These are phyloP conservation scores for Blastobotrys raffinosifermentans DNA, from an alignment of 1,139 yeast species.

Conservation along the genomic window DNA sequence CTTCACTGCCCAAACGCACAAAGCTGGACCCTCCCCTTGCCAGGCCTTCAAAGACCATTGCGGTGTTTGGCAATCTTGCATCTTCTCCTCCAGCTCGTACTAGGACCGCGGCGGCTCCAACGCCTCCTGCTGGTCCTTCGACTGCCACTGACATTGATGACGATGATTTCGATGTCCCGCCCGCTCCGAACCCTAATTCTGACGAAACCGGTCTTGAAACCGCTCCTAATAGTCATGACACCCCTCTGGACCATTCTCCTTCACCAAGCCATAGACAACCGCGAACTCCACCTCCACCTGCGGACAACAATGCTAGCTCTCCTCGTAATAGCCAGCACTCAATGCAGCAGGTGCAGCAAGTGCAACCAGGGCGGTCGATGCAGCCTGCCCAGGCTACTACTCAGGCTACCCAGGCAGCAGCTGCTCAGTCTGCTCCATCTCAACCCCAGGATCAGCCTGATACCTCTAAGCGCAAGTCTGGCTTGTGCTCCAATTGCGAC, in stretches of 20 bases:
- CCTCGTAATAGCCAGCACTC: slow-evolving; percentile 4
- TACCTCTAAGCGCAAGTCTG: neutral
- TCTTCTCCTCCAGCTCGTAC: neutral
- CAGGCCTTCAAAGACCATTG: neutral
- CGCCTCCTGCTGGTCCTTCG: no score
- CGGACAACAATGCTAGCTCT: neutral
- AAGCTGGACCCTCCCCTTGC: neutral
- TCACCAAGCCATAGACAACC: no score
- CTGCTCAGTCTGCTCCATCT: neutral
- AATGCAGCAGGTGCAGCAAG: neutral
- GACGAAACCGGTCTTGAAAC: no score
- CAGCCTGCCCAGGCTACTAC: neutral
- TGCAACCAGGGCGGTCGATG: neutral
- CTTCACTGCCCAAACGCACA: neutral
- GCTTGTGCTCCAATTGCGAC: slow-evolving; percentile 35
- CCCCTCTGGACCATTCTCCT: no score
- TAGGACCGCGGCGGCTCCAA: slow-evolving; percentile 3
- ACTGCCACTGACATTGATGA: no score
- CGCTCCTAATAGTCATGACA: no score
- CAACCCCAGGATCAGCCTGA: neutral
- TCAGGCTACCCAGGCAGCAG: slow-evolving; percentile 2
- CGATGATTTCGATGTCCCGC: no score
- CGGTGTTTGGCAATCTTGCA: neutral
- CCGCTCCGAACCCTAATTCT: no score
- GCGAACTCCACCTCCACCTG: neutral